Evolutionary conservation across 2,329 filamentous ascomycete species (phyloP).

Genomic region (Xylaria sp.): DNA sequence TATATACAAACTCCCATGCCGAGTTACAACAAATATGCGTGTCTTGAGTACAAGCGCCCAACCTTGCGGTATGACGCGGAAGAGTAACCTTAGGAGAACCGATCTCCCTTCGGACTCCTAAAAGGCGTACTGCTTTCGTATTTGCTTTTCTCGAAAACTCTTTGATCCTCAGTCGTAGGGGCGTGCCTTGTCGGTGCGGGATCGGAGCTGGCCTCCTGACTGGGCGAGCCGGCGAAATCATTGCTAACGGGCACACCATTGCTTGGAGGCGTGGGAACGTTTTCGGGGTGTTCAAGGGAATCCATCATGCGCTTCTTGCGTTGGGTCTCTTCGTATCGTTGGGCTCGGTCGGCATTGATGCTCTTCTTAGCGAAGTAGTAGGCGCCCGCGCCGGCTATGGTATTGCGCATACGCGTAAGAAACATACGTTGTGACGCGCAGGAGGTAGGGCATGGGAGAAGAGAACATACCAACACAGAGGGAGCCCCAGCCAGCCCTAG

Average conservation of each 20-base stretch:
- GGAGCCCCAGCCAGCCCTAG: slow-evolving; percentile 90
- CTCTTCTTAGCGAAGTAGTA: slow-evolving; percentile 96
- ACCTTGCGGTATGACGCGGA: slow-evolving; percentile 7
- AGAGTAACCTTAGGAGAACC: slow-evolving; percentile 71
- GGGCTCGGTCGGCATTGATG: slow-evolving; percentile 89
- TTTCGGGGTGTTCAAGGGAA: slow-evolving; percentile 63
- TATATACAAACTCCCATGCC: slow-evolving; percentile 25
- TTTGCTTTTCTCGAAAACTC: slow-evolving; percentile 82
- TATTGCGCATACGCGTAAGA: slow-evolving; percentile 15
- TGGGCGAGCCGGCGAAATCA: slow-evolving; percentile 70
- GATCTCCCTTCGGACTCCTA: slow-evolving; percentile 83
- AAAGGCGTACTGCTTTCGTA: slow-evolving; percentile 86
- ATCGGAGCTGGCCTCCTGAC: slow-evolving; percentile 78
- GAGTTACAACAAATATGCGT: slow-evolving; percentile 6
- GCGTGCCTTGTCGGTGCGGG: slow-evolving; percentile 89
- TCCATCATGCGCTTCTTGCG: slow-evolving; percentile 70
- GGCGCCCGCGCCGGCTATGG: slow-evolving; percentile 82
- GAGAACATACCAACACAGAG: slow-evolving; percentile 78
- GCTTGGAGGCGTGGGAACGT: slow-evolving; percentile 46
- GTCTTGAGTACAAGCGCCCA: slow-evolving; percentile 23
- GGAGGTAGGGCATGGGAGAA: neutral
- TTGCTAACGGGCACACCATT: slow-evolving; percentile 64
- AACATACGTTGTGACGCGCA: neutral
- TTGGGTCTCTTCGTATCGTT: slow-evolving; percentile 74
- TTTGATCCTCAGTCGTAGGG: slow-evolving; percentile 75